Percentiles rank a stretch among this genome's conserved stretches.
These are phyloP conservation scores for Wickerhamiella kurtzmanii DNA, from an alignment of 805 yeast species.

Conservation along the genomic window DNA sequence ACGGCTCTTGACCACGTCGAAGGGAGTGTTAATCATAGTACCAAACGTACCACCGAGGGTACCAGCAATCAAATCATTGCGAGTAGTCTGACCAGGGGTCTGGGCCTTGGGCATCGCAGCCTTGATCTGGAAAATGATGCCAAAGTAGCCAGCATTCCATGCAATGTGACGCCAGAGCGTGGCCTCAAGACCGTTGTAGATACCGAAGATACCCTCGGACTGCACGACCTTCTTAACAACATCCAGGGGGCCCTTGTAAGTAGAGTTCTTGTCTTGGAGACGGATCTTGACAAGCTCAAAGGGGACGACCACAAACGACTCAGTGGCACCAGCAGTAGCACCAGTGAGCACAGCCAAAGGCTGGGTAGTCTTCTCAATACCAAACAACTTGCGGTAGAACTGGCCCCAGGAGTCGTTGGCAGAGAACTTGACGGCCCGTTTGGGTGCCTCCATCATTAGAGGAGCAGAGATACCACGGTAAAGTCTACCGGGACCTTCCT, in stretches of 20 bases:
- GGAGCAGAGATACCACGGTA: constrained; percentile 96
- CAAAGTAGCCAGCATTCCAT: constrained; percentile 98
- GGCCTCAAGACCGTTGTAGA: constrained; percentile 92
- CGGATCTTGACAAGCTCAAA: constrained; percentile 92
- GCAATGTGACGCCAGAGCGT: constrained; percentile 92
- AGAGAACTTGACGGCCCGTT: constrained; percentile 96
- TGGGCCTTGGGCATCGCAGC: constrained; percentile 64
- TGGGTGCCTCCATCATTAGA: constrained; percentile 97
- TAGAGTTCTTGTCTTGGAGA: constrained; percentile 76
- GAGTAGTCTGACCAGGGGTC: constrained; percentile 56
- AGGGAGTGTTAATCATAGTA: constrained; percentile 89
- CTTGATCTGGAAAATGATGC: constrained; percentile 81
- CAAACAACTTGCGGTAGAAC: constrained; percentile 60
- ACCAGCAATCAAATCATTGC: constrained; percentile 84
- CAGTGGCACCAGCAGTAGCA: constrained; percentile 97
- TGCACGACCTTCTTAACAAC: constrained; percentile 60
- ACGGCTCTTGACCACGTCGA: constrained; percentile 91
- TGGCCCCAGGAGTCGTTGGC: constrained; percentile 96
- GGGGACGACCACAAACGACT: constrained; percentile 93
- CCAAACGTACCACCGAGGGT: constrained; percentile 95
- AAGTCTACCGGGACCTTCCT: constrained; percentile 71
- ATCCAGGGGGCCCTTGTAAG: constrained; percentile 72
- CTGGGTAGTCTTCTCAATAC: constrained; percentile 58
- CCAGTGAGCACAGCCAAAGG: constrained; percentile 82
- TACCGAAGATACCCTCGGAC: constrained; percentile 64